Evolutionary conservation across 179 eudicot species (phyloP), one percentile per base, ranked within the genome.

Genomic region (Beta lomatogona): DNA sequence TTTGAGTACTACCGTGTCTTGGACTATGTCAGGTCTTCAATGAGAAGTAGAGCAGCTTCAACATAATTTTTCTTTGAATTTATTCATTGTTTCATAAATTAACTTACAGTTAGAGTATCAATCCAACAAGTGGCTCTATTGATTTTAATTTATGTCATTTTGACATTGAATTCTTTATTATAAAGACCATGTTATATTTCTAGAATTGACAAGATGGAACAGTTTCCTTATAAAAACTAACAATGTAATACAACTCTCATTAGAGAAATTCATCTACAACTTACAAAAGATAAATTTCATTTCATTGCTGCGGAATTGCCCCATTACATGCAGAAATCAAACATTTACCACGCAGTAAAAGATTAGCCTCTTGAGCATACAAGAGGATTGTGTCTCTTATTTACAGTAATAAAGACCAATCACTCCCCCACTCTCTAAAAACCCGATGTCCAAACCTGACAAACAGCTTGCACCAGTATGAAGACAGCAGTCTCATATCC

Each of bases 1-100:
- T 95, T 14, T 48, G 88, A 92, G 0, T 93, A 87, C 78, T 75
- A 71, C 36, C 88, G 97, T 3, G 89, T 95, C 22, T 75, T 95
- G 0, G 91, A 91, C 28, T 11, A 66, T 11, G 97, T 93, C 41
- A 87, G 84, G 71, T 0, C n/a, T 1, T 0, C 28, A 1, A 75
- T 79, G 85, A 83, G 18, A 57, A 4, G 11, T 5, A 65, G 83
- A 55, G 48, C 77, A 18, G 1, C 8, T 18, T n/a, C 28, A 52
- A 12, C 13, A 36, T 36, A 36, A 36, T 36, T 36, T 36, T 36
- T 3, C 41, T 36, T 36, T 36, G 41, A 36, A 36, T 36, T 36
- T 36, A 36, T 36, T 36, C 41, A 36, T 36, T 36, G 4, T 36
- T 36, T 36, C 41, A 3, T 36, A 36, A 3, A 36, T 36, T 36